Evolutionary conservation across 306 rosid genomes (phyloP), one percentile per base, ranked within the genome.

Genomic region (Casuarina glauca): DNA sequence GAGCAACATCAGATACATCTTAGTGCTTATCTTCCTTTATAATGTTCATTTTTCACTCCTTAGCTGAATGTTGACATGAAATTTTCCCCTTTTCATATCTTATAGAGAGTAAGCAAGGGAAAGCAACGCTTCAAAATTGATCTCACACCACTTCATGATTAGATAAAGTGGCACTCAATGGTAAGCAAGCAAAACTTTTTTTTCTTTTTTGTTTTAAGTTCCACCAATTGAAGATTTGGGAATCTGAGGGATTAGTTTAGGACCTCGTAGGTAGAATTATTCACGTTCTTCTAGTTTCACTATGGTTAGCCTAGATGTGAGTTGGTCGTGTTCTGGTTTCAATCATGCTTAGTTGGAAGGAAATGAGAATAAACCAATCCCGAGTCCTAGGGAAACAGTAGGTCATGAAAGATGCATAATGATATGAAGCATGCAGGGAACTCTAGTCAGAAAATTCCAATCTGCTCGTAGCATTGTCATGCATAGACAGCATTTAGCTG

Each of bases 21-120:
- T 53, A 61, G 57, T 64, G 57, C 16, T 26, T 10, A 0, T 39
- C 44, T 5, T 32, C 17, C 4, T 12, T 5, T 64, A 0, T 15
- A 16, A 6, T 8, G 32, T 26, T 26, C 32, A 26, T 26, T 26
- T 26, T 26, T 26, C 1, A 26, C 32, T 26, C 32, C 32, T 26
- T 26, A 26, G 32, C 32, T 26, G 32, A 26, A 26, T 26, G 55
- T 43, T 78, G 48, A 83, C 69, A 6, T 63, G 48, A 48, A 83
- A 26, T 43, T 52, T 69, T 80, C 41, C 36, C 53, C 26, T 72
- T 26, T 78, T 75, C 19, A 70, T 53, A 64, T 79, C 19, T 69
- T 79, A 78, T 73, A 94, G 98, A 87, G 90, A 81, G 97, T 84
- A 51, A 94, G 91, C 97, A 94, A 90, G 86, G 97, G 98, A 76